These are phyloP conservation scores for Xerocomus nothofagi DNA, from an alignment of 1,284 basidiomycete genomes.

Conservation along the genomic window DNA sequence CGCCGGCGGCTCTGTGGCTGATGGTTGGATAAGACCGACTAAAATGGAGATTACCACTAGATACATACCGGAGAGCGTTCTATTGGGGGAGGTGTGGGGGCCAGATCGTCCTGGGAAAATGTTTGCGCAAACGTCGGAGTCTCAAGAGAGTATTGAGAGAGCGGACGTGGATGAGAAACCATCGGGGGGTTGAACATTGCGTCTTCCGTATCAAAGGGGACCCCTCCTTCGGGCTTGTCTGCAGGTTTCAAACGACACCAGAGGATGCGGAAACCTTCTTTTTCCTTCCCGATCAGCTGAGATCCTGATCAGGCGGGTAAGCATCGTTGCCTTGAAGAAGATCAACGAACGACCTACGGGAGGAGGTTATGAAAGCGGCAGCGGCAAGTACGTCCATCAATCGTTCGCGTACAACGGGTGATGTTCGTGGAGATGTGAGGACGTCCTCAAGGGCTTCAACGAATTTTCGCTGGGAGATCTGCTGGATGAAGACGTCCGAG, in stretches of 20 bases:
- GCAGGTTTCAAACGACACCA: slow-evolving; percentile 69
- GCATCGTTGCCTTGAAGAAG: neutral
- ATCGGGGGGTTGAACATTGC: slow-evolving; percentile 72
- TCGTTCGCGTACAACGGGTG: slow-evolving; percentile 71
- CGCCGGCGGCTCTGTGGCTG: slow-evolving; percentile 18
- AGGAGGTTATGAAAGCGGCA: slow-evolving; percentile 61
- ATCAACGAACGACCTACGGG: slow-evolving; percentile 37
- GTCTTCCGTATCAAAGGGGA: slow-evolving; percentile 73
- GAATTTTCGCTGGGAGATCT: slow-evolving; percentile 74
- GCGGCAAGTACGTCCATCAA: slow-evolving; percentile 71
- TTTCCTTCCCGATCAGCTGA: slow-evolving; percentile 37
- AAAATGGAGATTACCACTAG: no score
- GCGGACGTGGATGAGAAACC: slow-evolving; percentile 25
- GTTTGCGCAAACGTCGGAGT: slow-evolving; percentile 30
- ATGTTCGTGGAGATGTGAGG: slow-evolving; percentile 55
- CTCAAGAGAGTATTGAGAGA: slow-evolving; percentile 32
- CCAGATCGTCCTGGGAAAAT: slow-evolving; percentile 23
- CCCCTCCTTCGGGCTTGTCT: slow-evolving; percentile 72
- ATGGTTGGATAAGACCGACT: neutral
- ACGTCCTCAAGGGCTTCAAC: slow-evolving; percentile 72
- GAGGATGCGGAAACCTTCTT: slow-evolving; percentile 56
- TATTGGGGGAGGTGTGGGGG: slow-evolving; percentile 20
- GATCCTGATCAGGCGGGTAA: slow-evolving; percentile 20
- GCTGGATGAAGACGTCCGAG: slow-evolving; percentile 60
- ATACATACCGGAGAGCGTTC: slow-evolving; percentile 25